phyloP scores from a whole-genome alignment of 2,329 filamentous ascomycete genomes.

The Penicillium concentricum region DNA sequence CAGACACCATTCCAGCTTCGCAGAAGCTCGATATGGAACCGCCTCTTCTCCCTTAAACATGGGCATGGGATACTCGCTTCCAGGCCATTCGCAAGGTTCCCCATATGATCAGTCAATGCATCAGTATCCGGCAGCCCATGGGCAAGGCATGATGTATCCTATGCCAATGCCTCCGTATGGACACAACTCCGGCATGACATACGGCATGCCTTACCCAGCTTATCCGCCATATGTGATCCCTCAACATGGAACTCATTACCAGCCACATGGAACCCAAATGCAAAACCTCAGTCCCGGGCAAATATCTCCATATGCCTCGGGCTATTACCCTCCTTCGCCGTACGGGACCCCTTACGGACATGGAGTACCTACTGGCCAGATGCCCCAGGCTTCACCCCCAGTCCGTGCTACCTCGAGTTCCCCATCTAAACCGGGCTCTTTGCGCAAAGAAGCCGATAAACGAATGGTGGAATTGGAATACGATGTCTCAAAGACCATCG shows the following conservation, averaged over 20 bases:
- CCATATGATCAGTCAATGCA: constrained; percentile 27
- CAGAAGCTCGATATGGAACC: constrained; percentile 22
- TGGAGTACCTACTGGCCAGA: constrained; percentile 7
- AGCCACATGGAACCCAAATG: constrained; percentile 21
- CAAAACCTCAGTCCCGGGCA: constrained; percentile 22
- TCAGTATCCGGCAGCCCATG: constrained; percentile 24
- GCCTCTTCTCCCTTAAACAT: constrained; percentile 27
- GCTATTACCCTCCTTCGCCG: constrained; percentile 27
- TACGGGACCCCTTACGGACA: constrained; percentile 25
- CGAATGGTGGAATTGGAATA: constrained; percentile 21
- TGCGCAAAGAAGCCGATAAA: constrained; percentile 19
- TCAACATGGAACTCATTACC: constrained; percentile 25
- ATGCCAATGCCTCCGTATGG: constrained; percentile 30
- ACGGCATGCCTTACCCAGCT: constrained; percentile 25
- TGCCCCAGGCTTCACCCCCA: constrained; percentile 5
- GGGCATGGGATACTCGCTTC: constrained; percentile 32
- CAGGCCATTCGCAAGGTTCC: constrained; percentile 20
- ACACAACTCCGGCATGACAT: constrained; percentile 20
- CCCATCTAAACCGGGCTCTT: constrained; percentile 11
- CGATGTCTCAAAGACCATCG: constrained; percentile 38
- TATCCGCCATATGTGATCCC: constrained; percentile 32
- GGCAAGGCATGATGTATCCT: constrained; percentile 32
- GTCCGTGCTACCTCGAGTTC: not conserved
- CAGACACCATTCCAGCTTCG: constrained; percentile 20
- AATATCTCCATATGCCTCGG: constrained; percentile 20